These are phyloP conservation scores for Trametes punicea DNA, from an alignment of 768 basidiomycete genomes.

Conservation along the genomic window DNA sequence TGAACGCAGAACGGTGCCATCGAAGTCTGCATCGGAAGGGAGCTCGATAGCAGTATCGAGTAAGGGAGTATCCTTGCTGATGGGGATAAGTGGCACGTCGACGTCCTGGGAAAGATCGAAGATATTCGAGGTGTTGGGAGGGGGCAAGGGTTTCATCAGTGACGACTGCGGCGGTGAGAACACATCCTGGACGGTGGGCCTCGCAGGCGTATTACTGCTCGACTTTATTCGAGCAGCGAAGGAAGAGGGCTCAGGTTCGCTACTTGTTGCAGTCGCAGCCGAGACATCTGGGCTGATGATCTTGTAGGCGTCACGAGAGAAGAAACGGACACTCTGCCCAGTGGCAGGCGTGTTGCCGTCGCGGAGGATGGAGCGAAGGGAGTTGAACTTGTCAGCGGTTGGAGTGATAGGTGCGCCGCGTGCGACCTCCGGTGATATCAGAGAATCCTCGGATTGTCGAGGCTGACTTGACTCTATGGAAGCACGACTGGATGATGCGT, in stretches of 20 bases:
- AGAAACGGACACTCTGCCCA: constrained; percentile 78
- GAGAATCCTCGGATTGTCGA: constrained; percentile 27
- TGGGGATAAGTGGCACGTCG: constrained; percentile 48
- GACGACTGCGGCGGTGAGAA: constrained; percentile 37
- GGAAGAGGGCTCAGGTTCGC: constrained; percentile 30
- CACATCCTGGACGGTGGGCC: constrained; percentile 43
- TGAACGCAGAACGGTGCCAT: constrained; percentile 2
- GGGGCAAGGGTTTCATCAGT: constrained; percentile 38
- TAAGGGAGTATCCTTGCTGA: constrained; percentile 25
- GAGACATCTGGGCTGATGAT: constrained; percentile 65
- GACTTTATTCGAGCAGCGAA: constrained; percentile 29
- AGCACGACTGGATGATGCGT: constrained; percentile 25
- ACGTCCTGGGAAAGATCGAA: constrained; percentile 58
- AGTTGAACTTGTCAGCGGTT: constrained; percentile 40
- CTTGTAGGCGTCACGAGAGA: constrained; percentile 65
- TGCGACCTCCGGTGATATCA: constrained; percentile 25
- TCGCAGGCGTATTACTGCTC: constrained; percentile 31
- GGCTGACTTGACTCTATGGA: constrained; percentile 27
- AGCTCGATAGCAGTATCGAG: constrained; percentile 39
- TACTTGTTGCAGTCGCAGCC: constrained; percentile 30
- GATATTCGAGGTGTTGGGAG: constrained; percentile 46
- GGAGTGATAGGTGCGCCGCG: constrained; percentile 33
- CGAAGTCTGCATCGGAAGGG: constrained; percentile 27
- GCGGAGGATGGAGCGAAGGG: constrained; percentile 70
- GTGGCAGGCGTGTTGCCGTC: constrained; percentile 70